Percentiles rank a stretch among this genome's conserved stretches.
Conservation (phyloP, 208 protist species). For the Trypanosoma rangeli region DNA sequence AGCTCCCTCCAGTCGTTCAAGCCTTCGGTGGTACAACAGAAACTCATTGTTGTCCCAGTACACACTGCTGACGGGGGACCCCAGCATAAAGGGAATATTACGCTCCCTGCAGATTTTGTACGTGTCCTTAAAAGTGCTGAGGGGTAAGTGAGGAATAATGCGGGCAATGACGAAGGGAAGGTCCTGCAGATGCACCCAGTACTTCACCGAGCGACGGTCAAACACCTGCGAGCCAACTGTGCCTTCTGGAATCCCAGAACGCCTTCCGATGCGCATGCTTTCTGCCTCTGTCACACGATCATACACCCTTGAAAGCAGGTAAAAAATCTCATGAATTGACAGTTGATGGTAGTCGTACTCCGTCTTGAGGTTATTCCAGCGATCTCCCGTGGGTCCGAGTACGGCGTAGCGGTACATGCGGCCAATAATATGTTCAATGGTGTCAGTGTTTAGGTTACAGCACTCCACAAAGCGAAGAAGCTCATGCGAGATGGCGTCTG, state of each 20-base stretch:
- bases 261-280: constrained; percentile 63
- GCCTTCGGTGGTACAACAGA: constrained; percentile 79
- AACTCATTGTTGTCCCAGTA: constrained; percentile 91
- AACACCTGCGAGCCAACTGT: constrained; percentile 84
- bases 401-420: constrained; percentile 88
- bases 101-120: constrained; percentile 63
- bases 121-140: constrained; percentile 86
- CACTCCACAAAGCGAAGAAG: constrained; percentile 84
- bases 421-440: constrained; percentile 85
- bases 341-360: constrained; percentile 63
- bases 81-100: constrained; percentile 64
- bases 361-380: constrained; percentile 70
- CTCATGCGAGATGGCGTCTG: constrained; percentile 76
- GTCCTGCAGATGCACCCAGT: constrained; percentile 88
- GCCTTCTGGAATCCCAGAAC: constrained; percentile 51
- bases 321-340: constrained; percentile 75
- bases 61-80: constrained; percentile 80
- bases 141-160: constrained; percentile 84
- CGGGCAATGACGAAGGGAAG: constrained; percentile 87
- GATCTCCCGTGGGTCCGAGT: constrained; percentile 74
- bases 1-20: constrained; percentile 82
- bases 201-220: constrained; percentile 87
- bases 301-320: constrained; percentile 69
- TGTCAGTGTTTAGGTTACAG: constrained; percentile 85
- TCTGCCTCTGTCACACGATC: constrained; percentile 70